Base-by-base conservation (phyloP, 23 red algal species). In the Agarophyton chilense region DNA sequence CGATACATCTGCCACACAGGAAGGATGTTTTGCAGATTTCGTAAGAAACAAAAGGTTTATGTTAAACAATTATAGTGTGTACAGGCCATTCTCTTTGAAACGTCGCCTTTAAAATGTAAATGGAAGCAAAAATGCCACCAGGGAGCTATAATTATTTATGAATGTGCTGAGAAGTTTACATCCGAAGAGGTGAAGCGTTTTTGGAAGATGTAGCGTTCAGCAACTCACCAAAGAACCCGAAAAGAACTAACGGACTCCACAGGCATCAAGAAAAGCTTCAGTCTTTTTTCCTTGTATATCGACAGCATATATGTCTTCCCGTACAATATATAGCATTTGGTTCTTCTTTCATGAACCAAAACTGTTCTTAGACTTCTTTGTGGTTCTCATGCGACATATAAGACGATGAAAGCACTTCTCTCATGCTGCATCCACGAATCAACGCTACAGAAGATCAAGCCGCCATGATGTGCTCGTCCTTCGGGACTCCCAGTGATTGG, bases 1-100 rank as follows among this genome's bases (percentile, higher is more conserved):
- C 43, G 73, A 18, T 78, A 54, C 31, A 18, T 78, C 4, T 41
- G 73, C 1, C 73, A 78, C 34, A 78, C 22, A 2, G 73, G 73
- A 1, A 54, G 1, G 46, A 52, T 18, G 2, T 78, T 54, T 45
- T 78, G 73, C 31, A 13, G 73, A 19, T 56, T 52, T 21, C 53
- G 73, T 78, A 16, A 2, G 32, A 41, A 40, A 14, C 2, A 42
- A 22, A 70, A 41, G 18, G 14, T 2, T 18, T 70, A 70, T 42
- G 35, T 70, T 29, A 41, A 70, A 22, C 32, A 70, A 26, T 22
- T 70, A 1, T 21, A 42, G 19, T 70, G 64, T 26, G 4, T 5
- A 4, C 40, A 33, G 5, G 64, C 34, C n/a, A 41, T 70, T 1
- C 64, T 33, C 12, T 66, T 17, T n/a, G n/a, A n/a, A n/a, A 55